Evolutionary conservation across 768 basidiomycete genomes (phyloP).

Genomic region (Arthromyces matolae): DNA sequence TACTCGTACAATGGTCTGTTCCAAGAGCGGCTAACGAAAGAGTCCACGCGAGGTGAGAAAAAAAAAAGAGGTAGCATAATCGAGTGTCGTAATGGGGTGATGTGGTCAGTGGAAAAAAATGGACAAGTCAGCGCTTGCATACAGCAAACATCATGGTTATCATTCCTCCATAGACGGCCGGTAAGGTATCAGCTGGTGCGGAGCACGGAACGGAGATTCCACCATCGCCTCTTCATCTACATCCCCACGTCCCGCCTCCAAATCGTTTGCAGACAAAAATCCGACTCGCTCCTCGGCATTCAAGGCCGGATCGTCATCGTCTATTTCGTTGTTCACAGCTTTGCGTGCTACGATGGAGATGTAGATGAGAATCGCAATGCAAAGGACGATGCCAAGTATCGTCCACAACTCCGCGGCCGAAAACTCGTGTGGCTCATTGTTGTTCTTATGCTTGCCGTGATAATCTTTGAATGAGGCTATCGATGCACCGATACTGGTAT

Average conservation of each 20-base stretch:
- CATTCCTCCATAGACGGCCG: slow-evolving; percentile 18
- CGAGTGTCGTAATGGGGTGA: slow-evolving; percentile 11
- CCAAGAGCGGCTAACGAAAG: slow-evolving; percentile 10
- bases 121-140: neutral
- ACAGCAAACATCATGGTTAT: neutral
- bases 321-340: slow-evolving; percentile 49
- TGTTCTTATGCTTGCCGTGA: slow-evolving; percentile 37
- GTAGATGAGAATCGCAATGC: slow-evolving; percentile 74
- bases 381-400: slow-evolving; percentile 64
- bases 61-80: slow-evolving; percentile 9
- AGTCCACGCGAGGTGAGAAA: slow-evolving; percentile 12
- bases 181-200: slow-evolving; percentile 26
- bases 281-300: slow-evolving; percentile 50
- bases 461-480: slow-evolving; percentile 81
- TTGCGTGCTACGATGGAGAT: slow-evolving; percentile 76
- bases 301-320: slow-evolving; percentile 26
- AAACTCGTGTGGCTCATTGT: slow-evolving; percentile 42
- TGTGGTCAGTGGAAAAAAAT: neutral
- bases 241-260: slow-evolving; percentile 31
- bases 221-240: slow-evolving; percentile 36
- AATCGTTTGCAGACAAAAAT: slow-evolving; percentile 42
- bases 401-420: slow-evolving; percentile 58
- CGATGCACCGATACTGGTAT: slow-evolving; percentile 83
- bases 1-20: slow-evolving; percentile 14
- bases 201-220: slow-evolving; percentile 40